Conservation (phyloP, 2,329 filamentous ascomycete genomes). For the Colletotrichum sp. region DNA sequence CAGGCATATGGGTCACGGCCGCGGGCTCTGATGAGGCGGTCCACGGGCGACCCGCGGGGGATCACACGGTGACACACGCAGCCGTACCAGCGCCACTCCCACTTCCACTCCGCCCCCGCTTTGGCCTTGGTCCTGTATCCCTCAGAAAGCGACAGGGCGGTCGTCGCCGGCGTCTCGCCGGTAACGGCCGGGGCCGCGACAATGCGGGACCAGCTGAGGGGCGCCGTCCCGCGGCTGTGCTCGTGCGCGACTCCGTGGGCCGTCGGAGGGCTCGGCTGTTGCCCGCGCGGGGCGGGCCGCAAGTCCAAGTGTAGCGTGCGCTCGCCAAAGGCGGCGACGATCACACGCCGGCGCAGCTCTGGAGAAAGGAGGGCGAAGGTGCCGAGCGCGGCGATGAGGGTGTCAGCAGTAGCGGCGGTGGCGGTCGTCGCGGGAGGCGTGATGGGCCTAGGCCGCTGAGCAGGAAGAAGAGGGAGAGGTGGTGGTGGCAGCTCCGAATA, state of each 20-base stretch:
- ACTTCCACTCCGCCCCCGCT: conserved; percentile 2
- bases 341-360: conserved; percentile 37
- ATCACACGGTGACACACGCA: conserved; percentile 30
- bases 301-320: conserved; percentile 29
- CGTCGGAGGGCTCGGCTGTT: neutral
- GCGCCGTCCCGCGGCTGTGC: neutral
- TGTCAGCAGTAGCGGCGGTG: neutral
- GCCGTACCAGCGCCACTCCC: conserved; percentile 28
- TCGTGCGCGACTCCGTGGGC: neutral
- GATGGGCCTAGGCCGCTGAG: neutral
- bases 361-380: conserved; percentile 29
- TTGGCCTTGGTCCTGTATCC: neutral
- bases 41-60: neutral
- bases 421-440: neutral
- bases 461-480: neutral
- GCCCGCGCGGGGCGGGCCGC: neutral
- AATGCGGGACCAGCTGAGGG: neutral
- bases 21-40: neutral
- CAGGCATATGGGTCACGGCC: neutral
- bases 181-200: fast-evolving
- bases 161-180: neutral
- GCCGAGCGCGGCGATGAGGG: neutral
- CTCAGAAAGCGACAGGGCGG: neutral
- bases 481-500: neutral
- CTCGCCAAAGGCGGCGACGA: conserved; percentile 27